Percentiles rank a stretch among this genome's conserved stretches.
These are phyloP conservation scores for Arthrobotrys iridis DNA, from an alignment of 2,329 filamentous ascomycete genomes.

Conservation along the genomic window DNA sequence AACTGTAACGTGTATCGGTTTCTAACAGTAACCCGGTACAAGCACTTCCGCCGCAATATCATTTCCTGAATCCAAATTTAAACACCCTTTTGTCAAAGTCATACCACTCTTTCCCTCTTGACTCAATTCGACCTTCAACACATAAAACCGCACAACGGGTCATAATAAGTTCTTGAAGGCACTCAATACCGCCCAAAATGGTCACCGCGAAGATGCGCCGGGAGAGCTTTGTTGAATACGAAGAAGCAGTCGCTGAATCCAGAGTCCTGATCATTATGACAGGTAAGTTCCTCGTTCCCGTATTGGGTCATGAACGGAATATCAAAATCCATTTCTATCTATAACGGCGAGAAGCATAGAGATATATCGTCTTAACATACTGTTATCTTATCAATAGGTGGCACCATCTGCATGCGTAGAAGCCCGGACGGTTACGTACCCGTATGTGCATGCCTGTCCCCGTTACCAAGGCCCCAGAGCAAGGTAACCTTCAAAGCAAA, in stretches of 20 bases:
- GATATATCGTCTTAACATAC: not conserved
- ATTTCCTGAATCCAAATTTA: conserved; percentile 23
- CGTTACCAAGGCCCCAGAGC: not conserved
- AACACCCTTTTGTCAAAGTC: not conserved
- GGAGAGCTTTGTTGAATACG: conserved; percentile 47
- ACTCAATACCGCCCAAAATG: conserved; percentile 6
- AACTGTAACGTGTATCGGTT: conserved; percentile 38
- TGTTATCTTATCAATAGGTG: conserved; percentile 62
- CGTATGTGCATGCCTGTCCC: conserved; percentile 64
- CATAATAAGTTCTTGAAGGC: not conserved
- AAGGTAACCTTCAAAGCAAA: not conserved
- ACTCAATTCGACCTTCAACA: conserved; percentile 3
- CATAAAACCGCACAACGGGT: not conserved
- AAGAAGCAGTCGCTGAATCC: conserved; percentile 68
- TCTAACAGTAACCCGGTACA: conserved; percentile 36
- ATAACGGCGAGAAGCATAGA: not conserved
- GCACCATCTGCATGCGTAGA: conserved; percentile 89
- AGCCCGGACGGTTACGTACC: conserved; percentile 83
- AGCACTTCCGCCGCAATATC: conserved; percentile 29
- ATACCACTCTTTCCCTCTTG: not conserved
- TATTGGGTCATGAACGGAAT: conserved; percentile 23
- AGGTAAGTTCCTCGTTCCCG: conserved; percentile 62
- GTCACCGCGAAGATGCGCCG: conserved; percentile 45
- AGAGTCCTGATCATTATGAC: conserved; percentile 91
- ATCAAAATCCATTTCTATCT: not conserved